Conservation (phyloP, 2,329 filamentous ascomycete genomes). For the Colletotrichum tabaci region DNA sequence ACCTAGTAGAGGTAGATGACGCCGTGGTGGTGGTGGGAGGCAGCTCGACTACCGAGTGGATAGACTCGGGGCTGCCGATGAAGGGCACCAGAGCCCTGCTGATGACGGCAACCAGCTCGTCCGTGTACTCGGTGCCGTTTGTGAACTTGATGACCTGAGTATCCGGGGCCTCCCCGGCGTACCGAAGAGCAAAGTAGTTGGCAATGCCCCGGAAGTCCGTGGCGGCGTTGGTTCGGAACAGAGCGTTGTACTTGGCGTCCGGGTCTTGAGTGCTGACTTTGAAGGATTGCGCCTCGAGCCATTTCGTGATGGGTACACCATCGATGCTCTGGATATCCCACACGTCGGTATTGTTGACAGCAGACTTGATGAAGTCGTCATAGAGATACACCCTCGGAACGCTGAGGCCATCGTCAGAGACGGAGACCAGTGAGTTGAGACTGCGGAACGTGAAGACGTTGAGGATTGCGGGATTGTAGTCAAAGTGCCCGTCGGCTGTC, state of each 20-base stretch:
- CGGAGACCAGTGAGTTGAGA: constrained; percentile 35
- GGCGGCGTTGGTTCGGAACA: constrained; percentile 33
- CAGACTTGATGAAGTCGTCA: constrained; percentile 17
- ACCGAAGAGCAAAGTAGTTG: background rate
- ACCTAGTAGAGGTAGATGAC: background rate
- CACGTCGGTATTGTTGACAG: constrained; percentile 21
- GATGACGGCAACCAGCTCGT: constrained; percentile 19
- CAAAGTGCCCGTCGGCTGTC: constrained; percentile 42
- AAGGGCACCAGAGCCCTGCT: background rate
- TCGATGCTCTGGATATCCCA: constrained; percentile 44
- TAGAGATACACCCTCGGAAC: constrained; percentile 37
- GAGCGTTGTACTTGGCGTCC: constrained; percentile 44
- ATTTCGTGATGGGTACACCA: constrained; percentile 26
- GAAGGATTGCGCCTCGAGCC: constrained; percentile 28
- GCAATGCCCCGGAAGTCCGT: background rate
- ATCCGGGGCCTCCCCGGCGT: constrained; percentile 14
- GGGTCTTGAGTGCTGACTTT: constrained; percentile 41
- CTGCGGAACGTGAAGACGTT: constrained; percentile 32
- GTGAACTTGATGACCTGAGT: constrained; percentile 35
- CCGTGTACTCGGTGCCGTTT: constrained; percentile 24
- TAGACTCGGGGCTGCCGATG: constrained; percentile 10
- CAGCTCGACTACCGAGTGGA: constrained; percentile 34
- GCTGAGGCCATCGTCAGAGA: constrained; percentile 36
- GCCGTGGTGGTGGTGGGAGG: constrained; percentile 13
- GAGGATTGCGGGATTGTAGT: constrained; percentile 41